Conservation (phyloP, 1,139 yeast genomes). For the Debaryomyces coudertii region DNA sequence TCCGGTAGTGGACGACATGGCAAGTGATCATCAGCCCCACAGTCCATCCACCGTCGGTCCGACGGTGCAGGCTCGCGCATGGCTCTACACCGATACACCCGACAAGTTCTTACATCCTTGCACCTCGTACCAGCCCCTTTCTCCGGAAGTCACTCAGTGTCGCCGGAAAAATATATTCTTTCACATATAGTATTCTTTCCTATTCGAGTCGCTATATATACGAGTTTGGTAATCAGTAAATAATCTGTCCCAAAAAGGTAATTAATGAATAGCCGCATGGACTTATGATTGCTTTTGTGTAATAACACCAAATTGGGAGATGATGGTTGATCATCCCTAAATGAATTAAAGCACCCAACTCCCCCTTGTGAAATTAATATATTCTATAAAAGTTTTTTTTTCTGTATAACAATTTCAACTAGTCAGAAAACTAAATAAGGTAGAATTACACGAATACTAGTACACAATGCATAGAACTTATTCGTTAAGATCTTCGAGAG, state of each 20-base stretch:
- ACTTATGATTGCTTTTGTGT: conserved; percentile 8
- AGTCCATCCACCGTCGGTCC: neutral
- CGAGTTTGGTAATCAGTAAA: conserved; percentile 2
- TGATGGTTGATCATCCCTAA: conserved; percentile 7
- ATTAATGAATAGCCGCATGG: conserved; percentile 5
- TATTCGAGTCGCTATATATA: neutral
- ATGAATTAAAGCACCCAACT: conserved; percentile 7
- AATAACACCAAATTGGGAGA: conserved; percentile 2
- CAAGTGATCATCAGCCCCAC: too few relatives aligned
- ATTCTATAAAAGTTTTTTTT: conserved; percentile 1
- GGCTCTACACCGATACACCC: neutral
- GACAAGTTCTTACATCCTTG: neutral
- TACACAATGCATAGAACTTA: conserved; percentile 75
- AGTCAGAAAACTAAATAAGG: conserved; percentile 1
- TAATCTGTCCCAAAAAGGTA: neutral
- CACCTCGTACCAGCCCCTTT: neutral
- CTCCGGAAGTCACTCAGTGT: neutral
- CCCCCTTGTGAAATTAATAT: conserved; percentile 7
- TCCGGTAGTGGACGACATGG: too few relatives aligned
- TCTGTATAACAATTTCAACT: conserved; percentile 2
- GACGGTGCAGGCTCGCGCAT: neutral
- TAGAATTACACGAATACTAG: neutral
- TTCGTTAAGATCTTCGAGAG: conserved; percentile 76
- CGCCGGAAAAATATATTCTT: conserved; percentile 9
- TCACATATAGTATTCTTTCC: conserved; percentile 6